These are phyloP conservation scores for Eucalyptus curtisii DNA, from an alignment of 345 rosid species.

Conservation along the genomic window DNA sequence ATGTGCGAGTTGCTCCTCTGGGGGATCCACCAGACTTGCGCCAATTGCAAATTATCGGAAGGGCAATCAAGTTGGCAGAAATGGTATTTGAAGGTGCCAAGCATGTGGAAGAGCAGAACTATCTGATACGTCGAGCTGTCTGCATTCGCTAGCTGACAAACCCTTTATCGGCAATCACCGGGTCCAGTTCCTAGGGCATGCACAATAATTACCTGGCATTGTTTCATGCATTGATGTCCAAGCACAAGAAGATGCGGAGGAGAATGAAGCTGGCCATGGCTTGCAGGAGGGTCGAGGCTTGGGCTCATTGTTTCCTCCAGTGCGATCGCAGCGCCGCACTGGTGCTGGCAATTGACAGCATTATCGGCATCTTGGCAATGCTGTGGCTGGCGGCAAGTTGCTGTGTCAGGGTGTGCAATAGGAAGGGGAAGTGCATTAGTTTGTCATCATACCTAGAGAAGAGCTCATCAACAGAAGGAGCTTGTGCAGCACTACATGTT, in stretches of 20 bases:
- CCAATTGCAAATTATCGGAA: constrained; percentile 30
- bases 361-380: constrained; percentile 47
- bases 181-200: constrained; percentile 11
- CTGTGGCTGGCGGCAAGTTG: constrained; percentile 24
- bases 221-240: constrained; percentile 28
- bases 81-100: constrained; percentile 2
- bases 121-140: constrained; percentile 20
- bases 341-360: constrained; percentile 44
- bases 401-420: not conserved
- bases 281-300: constrained; percentile 21
- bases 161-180: constrained; percentile 29
- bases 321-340: constrained; percentile 26
- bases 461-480: not conserved
- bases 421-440: not conserved
- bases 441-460: not conserved
- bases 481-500: constrained; percentile 39
- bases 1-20: constrained; percentile 57
- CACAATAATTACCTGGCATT: constrained; percentile 27
- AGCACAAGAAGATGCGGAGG: constrained; percentile 29
- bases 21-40: constrained; percentile 29
- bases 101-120: not conserved
- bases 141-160: constrained; percentile 32
- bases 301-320: constrained; percentile 31
- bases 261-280: constrained; percentile 19
- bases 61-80: constrained; percentile 28